Evolutionary conservation across 2,329 filamentous ascomycete genomes (phyloP).

Genomic region (Macrophomina pseudophaseolina): DNA sequence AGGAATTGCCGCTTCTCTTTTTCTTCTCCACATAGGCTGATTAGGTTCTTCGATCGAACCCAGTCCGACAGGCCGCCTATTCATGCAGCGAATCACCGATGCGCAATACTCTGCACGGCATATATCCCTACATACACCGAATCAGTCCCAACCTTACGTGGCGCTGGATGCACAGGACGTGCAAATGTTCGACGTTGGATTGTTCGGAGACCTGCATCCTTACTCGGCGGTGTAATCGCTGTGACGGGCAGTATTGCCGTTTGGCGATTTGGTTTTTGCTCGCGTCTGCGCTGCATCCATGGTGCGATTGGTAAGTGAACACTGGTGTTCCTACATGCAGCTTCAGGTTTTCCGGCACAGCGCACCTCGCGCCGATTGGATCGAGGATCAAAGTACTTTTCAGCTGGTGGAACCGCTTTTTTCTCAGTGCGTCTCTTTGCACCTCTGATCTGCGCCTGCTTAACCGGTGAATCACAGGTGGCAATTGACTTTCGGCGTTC

Average conservation of each 20-base stretch:
- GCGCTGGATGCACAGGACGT: background rate
- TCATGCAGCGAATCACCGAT: background rate
- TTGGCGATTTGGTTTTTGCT: no score
- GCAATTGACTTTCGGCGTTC: background rate
- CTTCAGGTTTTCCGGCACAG: background rate
- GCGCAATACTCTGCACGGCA: background rate
- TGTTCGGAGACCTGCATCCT: background rate
- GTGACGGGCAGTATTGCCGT: background rate
- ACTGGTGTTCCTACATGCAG: background rate
- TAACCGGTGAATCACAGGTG: slow-evolving; percentile 1
- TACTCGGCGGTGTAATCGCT: background rate
- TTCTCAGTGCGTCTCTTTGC: background rate
- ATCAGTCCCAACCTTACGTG: no score
- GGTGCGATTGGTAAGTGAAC: no score
- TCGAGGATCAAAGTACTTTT: background rate
- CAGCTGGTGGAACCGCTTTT: background rate
- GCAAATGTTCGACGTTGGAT: background rate
- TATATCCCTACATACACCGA: background rate
- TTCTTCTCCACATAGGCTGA: background rate
- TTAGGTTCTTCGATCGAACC: background rate
- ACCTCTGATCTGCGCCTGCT: background rate
- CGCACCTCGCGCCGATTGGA: background rate
- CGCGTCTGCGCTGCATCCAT: no score
- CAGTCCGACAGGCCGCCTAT: no score
- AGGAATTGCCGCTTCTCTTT: background rate